These are phyloP conservation scores for Trichosporon coremiiforme DNA, from an alignment of 1,284 basidiomycete genomes.

Conservation along the genomic window DNA sequence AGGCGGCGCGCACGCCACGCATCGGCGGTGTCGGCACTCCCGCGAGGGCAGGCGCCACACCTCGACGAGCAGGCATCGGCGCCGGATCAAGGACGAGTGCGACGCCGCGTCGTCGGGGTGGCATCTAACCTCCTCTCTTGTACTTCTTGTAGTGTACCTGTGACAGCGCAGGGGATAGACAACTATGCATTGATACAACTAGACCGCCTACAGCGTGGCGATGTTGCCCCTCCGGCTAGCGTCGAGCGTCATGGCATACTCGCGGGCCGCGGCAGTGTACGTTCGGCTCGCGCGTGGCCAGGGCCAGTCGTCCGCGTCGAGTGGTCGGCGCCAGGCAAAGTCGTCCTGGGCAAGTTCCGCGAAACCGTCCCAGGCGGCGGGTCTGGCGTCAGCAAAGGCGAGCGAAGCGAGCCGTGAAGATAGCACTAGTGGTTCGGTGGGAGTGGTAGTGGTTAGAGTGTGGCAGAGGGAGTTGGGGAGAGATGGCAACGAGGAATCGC, in stretches of 20 bases:
- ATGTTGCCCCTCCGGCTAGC: too few relatives aligned
- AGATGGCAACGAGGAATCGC: too few relatives aligned
- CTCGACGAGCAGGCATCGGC: conserved; percentile 65
- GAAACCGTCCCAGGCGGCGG: background rate
- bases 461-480: too few relatives aligned
- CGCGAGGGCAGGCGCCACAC: conserved; percentile 58
- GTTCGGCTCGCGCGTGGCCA: background rate
- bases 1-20: conserved; percentile 66
- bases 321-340: conserved; percentile 3
- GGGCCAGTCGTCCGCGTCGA: background rate
- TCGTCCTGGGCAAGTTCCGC: background rate
- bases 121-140: conserved; percentile 39
- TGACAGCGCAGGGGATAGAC: too few relatives aligned
- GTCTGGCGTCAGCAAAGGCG: background rate
- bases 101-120: conserved; percentile 58
- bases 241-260: background rate
- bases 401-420: too few relatives aligned
- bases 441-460: too few relatives aligned
- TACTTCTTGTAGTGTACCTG: background rate
- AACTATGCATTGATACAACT: background rate
- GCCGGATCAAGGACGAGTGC: conserved; percentile 65
- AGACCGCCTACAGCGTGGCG: too few relatives aligned
- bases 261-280: background rate
- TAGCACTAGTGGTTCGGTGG: too few relatives aligned
- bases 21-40: conserved; percentile 71